These are phyloP conservation scores for Lipomyces yarrowii DNA, from an alignment of 1,139 yeast species.

Conservation along the genomic window DNA sequence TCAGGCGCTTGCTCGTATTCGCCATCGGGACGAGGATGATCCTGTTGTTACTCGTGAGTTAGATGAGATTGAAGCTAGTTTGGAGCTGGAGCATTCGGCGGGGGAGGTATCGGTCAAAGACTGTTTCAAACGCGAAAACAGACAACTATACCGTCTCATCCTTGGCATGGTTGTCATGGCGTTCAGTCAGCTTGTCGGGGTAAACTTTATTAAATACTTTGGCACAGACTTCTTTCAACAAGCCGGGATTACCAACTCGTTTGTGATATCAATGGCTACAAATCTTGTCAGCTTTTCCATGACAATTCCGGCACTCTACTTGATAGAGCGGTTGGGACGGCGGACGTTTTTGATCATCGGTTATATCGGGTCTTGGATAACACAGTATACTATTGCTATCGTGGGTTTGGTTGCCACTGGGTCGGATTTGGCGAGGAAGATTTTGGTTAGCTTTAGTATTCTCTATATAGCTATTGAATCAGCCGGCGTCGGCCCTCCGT, in stretches of 20 bases:
- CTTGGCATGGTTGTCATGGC: constrained; percentile 52
- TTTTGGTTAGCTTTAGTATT: constrained; percentile 77
- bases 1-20: constrained; percentile 59
- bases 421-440: constrained; percentile 52
- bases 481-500: constrained; percentile 25
- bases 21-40: constrained; percentile 55
- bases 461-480: constrained; percentile 53
- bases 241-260: constrained; percentile 51
- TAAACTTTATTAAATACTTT: constrained; percentile 64
- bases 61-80: constrained; percentile 50
- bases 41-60: constrained; percentile 47
- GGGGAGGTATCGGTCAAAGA: constrained; percentile 45
- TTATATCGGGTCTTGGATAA: constrained; percentile 62
- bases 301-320: constrained; percentile 71
- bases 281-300: constrained; percentile 80
- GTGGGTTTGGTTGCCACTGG: constrained; percentile 52
- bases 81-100: constrained; percentile 47
- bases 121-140: constrained; percentile 35
- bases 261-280: constrained; percentile 74
- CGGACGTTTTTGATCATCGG: constrained; percentile 67
- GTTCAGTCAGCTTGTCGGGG: constrained; percentile 70
- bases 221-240: constrained; percentile 65
- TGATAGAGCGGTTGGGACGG: constrained; percentile 64
- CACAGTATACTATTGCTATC: constrained; percentile 67
- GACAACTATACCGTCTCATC: constrained; percentile 44